These are phyloP conservation scores for Staphylotrichum tortipilum DNA, from an alignment of 495 filamentous ascomycete species.

Conservation along the genomic window DNA sequence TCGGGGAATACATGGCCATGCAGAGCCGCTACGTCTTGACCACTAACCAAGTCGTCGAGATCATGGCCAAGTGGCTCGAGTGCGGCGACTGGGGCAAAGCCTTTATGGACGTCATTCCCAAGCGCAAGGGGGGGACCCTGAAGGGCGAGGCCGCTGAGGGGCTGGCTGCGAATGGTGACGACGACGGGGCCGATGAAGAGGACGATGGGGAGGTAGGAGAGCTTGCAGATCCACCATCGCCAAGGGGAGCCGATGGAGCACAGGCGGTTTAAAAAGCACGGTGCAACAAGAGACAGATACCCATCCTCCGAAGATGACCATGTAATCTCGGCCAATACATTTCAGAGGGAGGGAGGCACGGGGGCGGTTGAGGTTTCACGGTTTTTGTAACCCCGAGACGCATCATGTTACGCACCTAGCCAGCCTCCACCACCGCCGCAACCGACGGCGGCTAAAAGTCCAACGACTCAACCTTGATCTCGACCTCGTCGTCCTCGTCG, in stretches of 20 bases:
- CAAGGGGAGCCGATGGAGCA: too few relatives aligned
- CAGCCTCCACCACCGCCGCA: too few relatives aligned
- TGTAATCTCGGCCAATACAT: too few relatives aligned
- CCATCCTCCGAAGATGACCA: too few relatives aligned
- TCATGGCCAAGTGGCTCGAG: constrained; percentile 90
- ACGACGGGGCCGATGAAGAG: constrained; percentile 10
- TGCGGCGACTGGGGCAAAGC: constrained; percentile 81
- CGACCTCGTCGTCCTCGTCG: constrained; percentile 31
- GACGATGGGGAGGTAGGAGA: background rate
- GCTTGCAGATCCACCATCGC: too few relatives aligned
- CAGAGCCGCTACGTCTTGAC: constrained; percentile 70
- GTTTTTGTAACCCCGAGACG: too few relatives aligned
- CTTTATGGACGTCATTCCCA: constrained; percentile 78
- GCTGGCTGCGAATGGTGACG: constrained; percentile 20
- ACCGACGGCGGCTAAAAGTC: background rate
- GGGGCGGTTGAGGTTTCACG: too few relatives aligned
- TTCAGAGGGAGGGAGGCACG: too few relatives aligned
- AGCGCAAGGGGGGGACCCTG: constrained; percentile 66
- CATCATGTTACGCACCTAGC: too few relatives aligned
- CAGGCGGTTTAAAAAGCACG: too few relatives aligned
- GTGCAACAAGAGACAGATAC: too few relatives aligned
- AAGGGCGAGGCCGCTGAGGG: constrained; percentile 25
- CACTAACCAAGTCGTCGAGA: constrained; percentile 93
- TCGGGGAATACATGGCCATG: constrained; percentile 89
- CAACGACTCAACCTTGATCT: constrained; percentile 3